Evolutionary conservation across 352 stramenopile genomes (phyloP).

Genomic region (Pythium monospermum): DNA sequence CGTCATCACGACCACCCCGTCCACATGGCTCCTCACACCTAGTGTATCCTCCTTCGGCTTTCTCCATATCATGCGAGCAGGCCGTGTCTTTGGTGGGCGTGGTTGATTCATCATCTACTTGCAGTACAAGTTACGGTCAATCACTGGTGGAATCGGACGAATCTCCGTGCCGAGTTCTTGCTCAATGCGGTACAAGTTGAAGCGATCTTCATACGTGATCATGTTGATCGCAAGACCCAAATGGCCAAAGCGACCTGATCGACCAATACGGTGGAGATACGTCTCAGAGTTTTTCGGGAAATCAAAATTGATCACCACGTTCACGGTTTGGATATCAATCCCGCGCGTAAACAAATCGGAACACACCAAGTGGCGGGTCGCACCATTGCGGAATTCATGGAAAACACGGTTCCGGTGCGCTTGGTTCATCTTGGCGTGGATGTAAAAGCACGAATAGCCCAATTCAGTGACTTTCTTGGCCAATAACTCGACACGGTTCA

Average conservation of each 20-base stretch:
- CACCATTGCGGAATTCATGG: constrained; percentile 99
- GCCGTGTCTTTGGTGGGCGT: neutral
- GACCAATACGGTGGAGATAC: constrained; percentile 99
- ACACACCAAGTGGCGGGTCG: constrained; percentile 96
- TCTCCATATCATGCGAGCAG: neutral
- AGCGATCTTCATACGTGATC: constrained; percentile 99
- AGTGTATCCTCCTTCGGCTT: no score
- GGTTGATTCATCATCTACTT: constrained; percentile 43
- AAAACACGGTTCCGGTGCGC: constrained; percentile 99
- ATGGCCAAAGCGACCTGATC: constrained; percentile 98
- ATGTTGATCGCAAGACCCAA: constrained; percentile 99
- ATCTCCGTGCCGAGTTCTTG: constrained; percentile 99
- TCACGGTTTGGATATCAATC: constrained; percentile 99
- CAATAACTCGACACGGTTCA: constrained; percentile 98
- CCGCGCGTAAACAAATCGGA: constrained; percentile 99
- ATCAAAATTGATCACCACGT: constrained; percentile 99
- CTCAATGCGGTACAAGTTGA: constrained; percentile 98
- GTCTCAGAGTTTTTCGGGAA: constrained; percentile 99
- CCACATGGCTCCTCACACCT: constrained; percentile 1
- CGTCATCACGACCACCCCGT: constrained; percentile 2
- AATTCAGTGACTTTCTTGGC: constrained; percentile 99
- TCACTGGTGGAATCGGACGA: constrained; percentile 96
- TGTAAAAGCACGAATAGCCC: constrained; percentile 99
- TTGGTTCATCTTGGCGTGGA: constrained; percentile 99
- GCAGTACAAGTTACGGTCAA: constrained; percentile 98